Evolutionary conservation across 2,329 filamentous ascomycete species (phyloP).

Genomic region (Colletotrichum salicis): DNA sequence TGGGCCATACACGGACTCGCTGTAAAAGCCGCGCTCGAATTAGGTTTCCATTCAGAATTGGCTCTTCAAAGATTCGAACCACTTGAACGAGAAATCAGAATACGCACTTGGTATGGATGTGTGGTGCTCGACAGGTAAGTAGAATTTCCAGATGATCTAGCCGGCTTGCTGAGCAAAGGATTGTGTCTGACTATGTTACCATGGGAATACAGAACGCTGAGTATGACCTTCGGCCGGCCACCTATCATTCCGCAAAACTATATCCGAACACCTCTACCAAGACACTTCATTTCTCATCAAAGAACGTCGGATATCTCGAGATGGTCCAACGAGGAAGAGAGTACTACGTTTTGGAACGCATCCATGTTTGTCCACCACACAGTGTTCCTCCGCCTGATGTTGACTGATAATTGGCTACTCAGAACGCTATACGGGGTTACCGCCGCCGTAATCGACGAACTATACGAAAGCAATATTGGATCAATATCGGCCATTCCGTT

Average conservation of each 20-base stretch:
- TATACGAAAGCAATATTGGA: slow-evolving; percentile 57
- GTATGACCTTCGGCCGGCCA: slow-evolving; percentile 63
- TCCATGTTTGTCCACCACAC: slow-evolving; percentile 44
- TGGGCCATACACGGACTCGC: slow-evolving; percentile 65
- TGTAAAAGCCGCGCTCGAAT: slow-evolving; percentile 59
- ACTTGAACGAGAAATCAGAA: slow-evolving; percentile 58
- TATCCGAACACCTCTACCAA: slow-evolving; percentile 48
- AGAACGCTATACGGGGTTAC: slow-evolving; percentile 48
- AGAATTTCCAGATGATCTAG: not conserved
- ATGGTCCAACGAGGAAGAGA: slow-evolving; percentile 29
- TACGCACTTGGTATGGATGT: slow-evolving; percentile 61
- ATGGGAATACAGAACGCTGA: slow-evolving; percentile 49
- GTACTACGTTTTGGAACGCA: slow-evolving; percentile 44
- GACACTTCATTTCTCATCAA: slow-evolving; percentile 37
- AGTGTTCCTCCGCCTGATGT: not conserved
- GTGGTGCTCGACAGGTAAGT: slow-evolving; percentile 56
- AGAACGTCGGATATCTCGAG: not conserved
- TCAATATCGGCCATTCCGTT: slow-evolving; percentile 41
- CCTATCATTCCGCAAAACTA: slow-evolving; percentile 56
- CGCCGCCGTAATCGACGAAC: slow-evolving; percentile 50
- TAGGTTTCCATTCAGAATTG: slow-evolving; percentile 60
- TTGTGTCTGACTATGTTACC: too few relatives aligned
- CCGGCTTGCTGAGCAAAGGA: too few relatives aligned
- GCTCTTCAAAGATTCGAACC: slow-evolving; percentile 48
- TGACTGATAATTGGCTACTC: not conserved